Conservation (phyloP, 345 rosid species). For the Citrus inodora region DNA sequence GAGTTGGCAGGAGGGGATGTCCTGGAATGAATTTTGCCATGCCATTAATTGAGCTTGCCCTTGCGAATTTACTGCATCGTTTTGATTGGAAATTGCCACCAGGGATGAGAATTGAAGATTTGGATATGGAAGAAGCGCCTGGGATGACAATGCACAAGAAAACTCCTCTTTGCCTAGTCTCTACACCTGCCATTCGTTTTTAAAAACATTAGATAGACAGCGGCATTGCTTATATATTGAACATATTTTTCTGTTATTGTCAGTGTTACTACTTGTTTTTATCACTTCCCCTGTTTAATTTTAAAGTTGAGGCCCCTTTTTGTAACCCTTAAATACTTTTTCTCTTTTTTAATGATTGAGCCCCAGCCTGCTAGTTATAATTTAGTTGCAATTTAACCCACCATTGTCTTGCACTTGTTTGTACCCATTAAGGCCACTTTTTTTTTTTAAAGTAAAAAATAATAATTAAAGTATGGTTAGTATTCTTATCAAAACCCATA, state of each 20-base stretch:
- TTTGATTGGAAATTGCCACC: conserved; percentile 53
- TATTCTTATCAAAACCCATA: too few relatives aligned
- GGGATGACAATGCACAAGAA: conserved; percentile 50
- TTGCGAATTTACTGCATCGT: conserved; percentile 41
- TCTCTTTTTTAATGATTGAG: too few relatives aligned
- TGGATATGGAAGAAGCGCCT: conserved; percentile 45
- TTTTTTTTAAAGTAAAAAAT: too few relatives aligned
- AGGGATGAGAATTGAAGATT: conserved; percentile 35
- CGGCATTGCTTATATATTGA: neutral
- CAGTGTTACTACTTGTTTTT: neutral
- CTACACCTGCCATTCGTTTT: conserved; percentile 11
- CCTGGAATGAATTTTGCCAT: conserved; percentile 47
- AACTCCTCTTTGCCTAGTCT: conserved; percentile 34
- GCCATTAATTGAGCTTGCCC: conserved; percentile 35
- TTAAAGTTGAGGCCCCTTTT: neutral
- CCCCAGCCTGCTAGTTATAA: too few relatives aligned
- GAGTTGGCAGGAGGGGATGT: conserved; percentile 59
- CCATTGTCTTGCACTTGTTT: too few relatives aligned
- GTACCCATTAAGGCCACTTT: neutral
- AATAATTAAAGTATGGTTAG: too few relatives aligned
- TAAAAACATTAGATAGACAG: neutral
- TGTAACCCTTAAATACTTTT: neutral
- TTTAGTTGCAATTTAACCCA: too few relatives aligned
- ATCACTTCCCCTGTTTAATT: too few relatives aligned
- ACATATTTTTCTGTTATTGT: neutral